Evolutionary conservation across 2,329 filamentous ascomycete genomes (phyloP).

Genomic region (Aspergillus uvarum): DNA sequence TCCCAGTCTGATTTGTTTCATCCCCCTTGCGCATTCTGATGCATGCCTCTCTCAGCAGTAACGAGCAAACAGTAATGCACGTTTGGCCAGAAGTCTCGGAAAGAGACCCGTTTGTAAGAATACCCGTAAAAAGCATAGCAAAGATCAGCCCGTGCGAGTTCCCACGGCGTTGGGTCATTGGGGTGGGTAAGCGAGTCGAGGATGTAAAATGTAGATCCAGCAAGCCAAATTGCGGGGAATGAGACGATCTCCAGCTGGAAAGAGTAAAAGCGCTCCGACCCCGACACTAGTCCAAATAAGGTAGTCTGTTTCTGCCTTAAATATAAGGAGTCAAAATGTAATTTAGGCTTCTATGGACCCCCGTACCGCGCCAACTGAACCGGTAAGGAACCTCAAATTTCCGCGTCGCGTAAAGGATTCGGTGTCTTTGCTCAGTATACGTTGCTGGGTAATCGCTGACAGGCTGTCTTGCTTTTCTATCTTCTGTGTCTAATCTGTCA

Average conservation of each 20-base stretch:
- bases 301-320: conserved; percentile 11
- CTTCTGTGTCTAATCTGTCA: conserved; percentile 7
- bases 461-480: conserved; percentile 11
- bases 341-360: conserved; percentile 4
- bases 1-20: conserved; percentile 1
- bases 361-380: conserved; percentile 16
- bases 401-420: conserved; percentile 37
- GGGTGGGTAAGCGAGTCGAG: too few relatives aligned
- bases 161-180: neutral
- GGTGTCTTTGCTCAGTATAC: conserved; percentile 18
- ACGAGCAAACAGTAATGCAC: neutral
- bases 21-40: conserved; percentile 2
- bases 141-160: neutral
- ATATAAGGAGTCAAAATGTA: conserved; percentile 24
- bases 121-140: too few relatives aligned
- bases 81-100: too few relatives aligned
- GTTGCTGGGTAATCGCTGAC: conserved; percentile 8
- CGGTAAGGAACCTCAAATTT: conserved; percentile 33
- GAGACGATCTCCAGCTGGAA: neutral
- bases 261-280: neutral
- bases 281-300: neutral
- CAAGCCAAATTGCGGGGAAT: conserved; percentile 3
- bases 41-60: conserved; percentile 1
- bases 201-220: neutral
- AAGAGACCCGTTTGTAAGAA: neutral